Conservation (phyloP, 1,284 basidiomycete species). For the Moniliella sp. region DNA sequence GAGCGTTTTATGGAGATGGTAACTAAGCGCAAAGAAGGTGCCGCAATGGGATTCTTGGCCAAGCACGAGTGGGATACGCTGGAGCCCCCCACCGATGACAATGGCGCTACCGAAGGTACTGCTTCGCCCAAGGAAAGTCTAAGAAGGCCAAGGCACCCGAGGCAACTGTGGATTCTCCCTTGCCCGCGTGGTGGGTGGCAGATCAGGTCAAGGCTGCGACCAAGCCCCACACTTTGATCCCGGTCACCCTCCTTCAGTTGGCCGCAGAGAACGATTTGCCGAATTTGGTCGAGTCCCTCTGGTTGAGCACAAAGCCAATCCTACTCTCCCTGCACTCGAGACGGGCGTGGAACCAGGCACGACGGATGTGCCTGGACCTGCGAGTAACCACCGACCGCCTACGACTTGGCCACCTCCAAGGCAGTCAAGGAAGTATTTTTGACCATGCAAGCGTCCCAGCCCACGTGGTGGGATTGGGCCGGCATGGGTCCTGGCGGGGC, state of each 20-base stretch:
- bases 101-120: too few species aligned
- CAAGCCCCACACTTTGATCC: slow-evolving; percentile 11
- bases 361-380: not conserved
- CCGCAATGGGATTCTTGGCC: slow-evolving; percentile 57
- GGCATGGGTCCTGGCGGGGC: slow-evolving; percentile 43
- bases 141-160: not conserved
- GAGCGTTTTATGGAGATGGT: slow-evolving; percentile 66
- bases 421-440: slow-evolving; percentile 65
- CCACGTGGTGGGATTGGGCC: slow-evolving; percentile 59
- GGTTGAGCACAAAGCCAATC: slow-evolving; percentile 58
- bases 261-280: slow-evolving; percentile 57
- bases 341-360: too few species aligned
- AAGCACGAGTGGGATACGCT: slow-evolving; percentile 46
- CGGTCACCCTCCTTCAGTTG: slow-evolving; percentile 52
- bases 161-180: slow-evolving; percentile 9
- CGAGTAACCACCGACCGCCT: slow-evolving; percentile 46
- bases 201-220: slow-evolving; percentile 17
- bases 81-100: too few species aligned
- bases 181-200: slow-evolving; percentile 21
- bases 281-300: slow-evolving; percentile 57
- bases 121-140: too few species aligned
- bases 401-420: slow-evolving; percentile 57
- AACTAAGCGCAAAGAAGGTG: slow-evolving; percentile 57
- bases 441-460: slow-evolving; percentile 55
- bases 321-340: slow-evolving; percentile 48